Evolutionary conservation across 148 eudicot genomes (phyloP).

Genomic region (Vaccinium vitisidaea): DNA sequence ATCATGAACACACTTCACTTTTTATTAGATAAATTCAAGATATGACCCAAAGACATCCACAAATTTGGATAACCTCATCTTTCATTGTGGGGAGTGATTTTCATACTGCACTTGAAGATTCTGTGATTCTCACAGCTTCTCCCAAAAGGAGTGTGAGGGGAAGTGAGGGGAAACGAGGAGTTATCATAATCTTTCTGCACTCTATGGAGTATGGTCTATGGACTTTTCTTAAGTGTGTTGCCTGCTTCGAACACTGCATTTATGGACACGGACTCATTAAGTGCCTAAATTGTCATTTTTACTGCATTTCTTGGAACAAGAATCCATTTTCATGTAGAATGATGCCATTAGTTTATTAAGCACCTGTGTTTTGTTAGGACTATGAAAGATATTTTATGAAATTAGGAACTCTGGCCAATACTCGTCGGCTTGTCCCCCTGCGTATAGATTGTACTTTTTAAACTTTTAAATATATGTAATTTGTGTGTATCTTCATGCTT

Average conservation of each 20-base stretch:
- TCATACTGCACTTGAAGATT: background rate
- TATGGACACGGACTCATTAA: background rate
- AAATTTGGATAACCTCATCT: conserved; percentile 1
- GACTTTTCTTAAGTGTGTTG: background rate
- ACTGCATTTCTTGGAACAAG: background rate
- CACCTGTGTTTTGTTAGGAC: background rate
- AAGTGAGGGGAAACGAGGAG: background rate
- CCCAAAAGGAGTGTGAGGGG: background rate
- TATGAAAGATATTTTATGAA: background rate
- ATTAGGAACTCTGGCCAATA: background rate
- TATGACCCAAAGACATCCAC: background rate
- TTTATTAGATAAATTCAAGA: background rate
- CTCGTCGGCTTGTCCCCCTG: background rate
- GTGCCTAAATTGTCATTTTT: background rate
- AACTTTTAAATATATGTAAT: background rate
- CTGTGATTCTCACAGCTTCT: background rate
- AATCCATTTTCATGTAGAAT: background rate
- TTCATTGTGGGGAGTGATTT: background rate
- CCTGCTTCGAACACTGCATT: background rate
- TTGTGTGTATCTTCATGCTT: background rate
- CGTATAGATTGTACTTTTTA: background rate
- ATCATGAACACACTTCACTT: background rate
- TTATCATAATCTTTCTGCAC: background rate
- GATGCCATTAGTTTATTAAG: background rate
- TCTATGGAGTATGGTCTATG: background rate